Percentiles rank a stretch among this genome's conserved stretches.
Conservation (phyloP, 2,329 filamentous ascomycete genomes). For the Didymosphaeria variabile region DNA sequence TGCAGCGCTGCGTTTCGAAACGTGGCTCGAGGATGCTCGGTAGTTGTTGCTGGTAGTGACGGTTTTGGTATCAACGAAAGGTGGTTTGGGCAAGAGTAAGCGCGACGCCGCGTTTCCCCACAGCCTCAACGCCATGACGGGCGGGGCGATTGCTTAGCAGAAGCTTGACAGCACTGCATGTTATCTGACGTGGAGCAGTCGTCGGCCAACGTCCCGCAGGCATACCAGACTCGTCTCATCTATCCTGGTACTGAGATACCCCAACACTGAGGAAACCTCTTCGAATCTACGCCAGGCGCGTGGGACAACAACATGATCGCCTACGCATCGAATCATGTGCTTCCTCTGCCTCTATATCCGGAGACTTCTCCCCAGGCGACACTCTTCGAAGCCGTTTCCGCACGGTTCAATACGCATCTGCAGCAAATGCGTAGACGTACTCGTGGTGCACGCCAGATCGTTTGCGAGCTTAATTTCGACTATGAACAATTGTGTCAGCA, state of each 20-base stretch:
- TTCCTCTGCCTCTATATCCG: no score
- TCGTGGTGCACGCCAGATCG: neutral
- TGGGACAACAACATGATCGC: neutral
- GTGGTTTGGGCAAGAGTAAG: neutral
- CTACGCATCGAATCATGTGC: neutral
- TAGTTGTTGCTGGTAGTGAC: neutral
- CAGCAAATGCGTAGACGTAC: neutral
- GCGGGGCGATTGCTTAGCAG: neutral
- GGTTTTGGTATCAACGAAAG: neutral
- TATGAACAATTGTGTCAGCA: neutral
- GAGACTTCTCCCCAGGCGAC: neutral
- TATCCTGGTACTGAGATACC: neutral
- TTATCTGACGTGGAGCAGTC: neutral
- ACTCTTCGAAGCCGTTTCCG: no score
- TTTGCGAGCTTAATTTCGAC: neutral
- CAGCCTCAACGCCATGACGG: conserved; percentile 5
- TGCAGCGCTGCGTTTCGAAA: neutral
- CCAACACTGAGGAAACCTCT: neutral
- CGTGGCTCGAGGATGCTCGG: neutral
- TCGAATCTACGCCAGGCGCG: neutral
- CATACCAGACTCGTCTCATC: neutral
- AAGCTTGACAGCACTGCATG: conserved; percentile 2
- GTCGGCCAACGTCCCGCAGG: neutral
- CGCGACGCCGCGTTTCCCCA: conserved; percentile 1
- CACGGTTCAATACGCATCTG: neutral